These are phyloP conservation scores for Aspergillus avenaceus DNA, from an alignment of 495 filamentous ascomycete genomes.

Conservation along the genomic window DNA sequence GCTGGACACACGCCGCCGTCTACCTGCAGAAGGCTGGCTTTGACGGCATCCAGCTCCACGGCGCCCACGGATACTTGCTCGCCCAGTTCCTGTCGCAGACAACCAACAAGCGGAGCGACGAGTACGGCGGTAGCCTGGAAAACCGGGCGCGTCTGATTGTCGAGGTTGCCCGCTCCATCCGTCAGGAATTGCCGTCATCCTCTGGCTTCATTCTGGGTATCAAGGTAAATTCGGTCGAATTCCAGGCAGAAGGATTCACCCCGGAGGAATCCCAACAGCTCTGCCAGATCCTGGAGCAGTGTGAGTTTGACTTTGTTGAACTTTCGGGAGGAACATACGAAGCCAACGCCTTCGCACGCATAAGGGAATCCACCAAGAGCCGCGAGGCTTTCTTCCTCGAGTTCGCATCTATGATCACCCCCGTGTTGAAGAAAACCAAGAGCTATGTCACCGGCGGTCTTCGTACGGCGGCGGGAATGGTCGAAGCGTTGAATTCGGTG, in stretches of 20 bases:
- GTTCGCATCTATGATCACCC: constrained; percentile 55
- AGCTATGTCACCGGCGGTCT: constrained; percentile 59
- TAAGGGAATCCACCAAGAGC: constrained; percentile 48
- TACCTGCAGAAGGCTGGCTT: constrained; percentile 52
- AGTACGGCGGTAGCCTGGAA: constrained; percentile 46
- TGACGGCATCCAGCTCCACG: constrained; percentile 55
- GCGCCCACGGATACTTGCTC: constrained; percentile 57
- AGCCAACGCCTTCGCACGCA: constrained; percentile 46
- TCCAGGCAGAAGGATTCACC: constrained; percentile 54
- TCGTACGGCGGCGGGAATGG: constrained; percentile 54
- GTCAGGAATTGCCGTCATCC: constrained; percentile 23
- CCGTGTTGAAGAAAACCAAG: constrained; percentile 47
- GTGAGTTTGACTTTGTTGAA: constrained; percentile 57
- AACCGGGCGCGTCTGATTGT: constrained; percentile 48
- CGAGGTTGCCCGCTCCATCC: constrained; percentile 43
- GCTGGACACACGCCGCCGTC: constrained; percentile 51
- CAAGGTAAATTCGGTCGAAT: constrained; percentile 65
- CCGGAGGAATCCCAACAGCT: constrained; percentile 50
- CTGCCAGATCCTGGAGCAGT: constrained; percentile 48
- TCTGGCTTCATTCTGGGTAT: constrained; percentile 52
- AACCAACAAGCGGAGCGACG: constrained; percentile 50
- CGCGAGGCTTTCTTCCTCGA: constrained; percentile 64
- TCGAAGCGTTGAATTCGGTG: constrained; percentile 47
- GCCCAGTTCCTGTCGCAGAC: constrained; percentile 53
- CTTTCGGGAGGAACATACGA: constrained; percentile 62